phyloP scores from a whole-genome alignment of 2,329 filamentous ascomycete species.

The Fusarium circinatum region DNA sequence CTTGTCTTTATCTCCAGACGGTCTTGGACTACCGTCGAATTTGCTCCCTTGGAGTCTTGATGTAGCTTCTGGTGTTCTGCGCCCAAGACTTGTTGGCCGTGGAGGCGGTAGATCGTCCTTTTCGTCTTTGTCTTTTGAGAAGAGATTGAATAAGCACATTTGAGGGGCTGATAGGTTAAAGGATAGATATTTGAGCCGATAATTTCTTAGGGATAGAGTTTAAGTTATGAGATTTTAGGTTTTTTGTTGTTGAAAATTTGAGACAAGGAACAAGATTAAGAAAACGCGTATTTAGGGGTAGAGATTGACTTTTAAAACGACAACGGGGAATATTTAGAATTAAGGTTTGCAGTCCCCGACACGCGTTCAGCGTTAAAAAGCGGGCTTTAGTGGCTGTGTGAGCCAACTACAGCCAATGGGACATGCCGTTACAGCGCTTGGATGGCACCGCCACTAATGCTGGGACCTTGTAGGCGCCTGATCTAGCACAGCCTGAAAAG shows the following conservation, averaged over 20 bases:
- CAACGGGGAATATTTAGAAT: neutral
- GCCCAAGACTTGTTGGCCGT: constrained; percentile 9
- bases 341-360: constrained; percentile 3
- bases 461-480: neutral
- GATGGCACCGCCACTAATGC: constrained; percentile 10
- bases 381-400: constrained; percentile 9
- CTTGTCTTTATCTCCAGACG: neutral
- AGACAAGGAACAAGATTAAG: neutral
- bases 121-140: constrained; percentile 20
- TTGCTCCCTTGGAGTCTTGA: constrained; percentile 21
- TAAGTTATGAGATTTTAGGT: neutral
- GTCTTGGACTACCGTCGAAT: constrained; percentile 20
- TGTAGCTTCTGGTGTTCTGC: constrained; percentile 26
- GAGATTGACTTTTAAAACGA: neutral
- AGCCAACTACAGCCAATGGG: neutral
- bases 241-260: neutral
- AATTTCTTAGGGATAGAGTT: rapidly evolving
- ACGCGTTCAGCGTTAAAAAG: constrained; percentile 11
- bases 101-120: constrained; percentile 10
- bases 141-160: constrained; percentile 32
- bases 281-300: neutral
- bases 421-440: neutral
- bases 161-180: neutral
- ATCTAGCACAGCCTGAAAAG: constrained; percentile 3
- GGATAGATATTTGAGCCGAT: rapidly evolving